Percentiles rank a stretch among this genome's conserved stretches.
phyloP scores from a whole-genome alignment of 2,329 filamentous ascomycete species.

The Alternaria ethzedia region DNA sequence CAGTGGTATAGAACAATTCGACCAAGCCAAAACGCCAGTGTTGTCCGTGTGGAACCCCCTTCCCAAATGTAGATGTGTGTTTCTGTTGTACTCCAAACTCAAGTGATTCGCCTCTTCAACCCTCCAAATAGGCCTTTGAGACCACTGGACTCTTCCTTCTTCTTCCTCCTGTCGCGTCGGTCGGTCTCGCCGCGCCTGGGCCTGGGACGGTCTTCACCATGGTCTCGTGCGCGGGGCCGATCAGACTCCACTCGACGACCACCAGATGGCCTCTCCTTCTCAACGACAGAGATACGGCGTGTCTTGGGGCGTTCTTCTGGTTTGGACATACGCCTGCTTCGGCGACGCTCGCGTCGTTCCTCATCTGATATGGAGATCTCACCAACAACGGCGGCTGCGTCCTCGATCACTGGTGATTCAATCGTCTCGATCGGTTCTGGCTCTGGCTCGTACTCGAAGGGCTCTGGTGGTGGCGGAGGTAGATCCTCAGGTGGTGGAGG shows the following conservation, averaged over 20 bases:
- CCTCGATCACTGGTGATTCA: constrained; percentile 29
- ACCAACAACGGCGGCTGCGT: constrained; percentile 35
- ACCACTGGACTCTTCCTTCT: constrained; percentile 38
- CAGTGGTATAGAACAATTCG: constrained; percentile 23
- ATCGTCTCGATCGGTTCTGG: constrained; percentile 14
- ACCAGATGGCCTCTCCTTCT: constrained; percentile 37
- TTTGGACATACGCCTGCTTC: constrained; percentile 32
- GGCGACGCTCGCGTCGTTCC: constrained; percentile 36
- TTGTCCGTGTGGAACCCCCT: constrained; percentile 15
- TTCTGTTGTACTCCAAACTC: constrained; percentile 5
- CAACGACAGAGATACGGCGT: constrained; percentile 39
- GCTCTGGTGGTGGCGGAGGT: constrained; percentile 25
- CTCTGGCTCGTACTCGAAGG: constrained; percentile 26
- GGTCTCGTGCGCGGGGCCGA: constrained; percentile 29
- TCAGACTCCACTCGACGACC: constrained; percentile 37
- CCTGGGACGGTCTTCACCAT: constrained; percentile 31
- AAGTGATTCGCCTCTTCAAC: constrained; percentile 38
- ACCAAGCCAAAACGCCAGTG: constrained; percentile 14
- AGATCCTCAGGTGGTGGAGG: constrained; percentile 22
- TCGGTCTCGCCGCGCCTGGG: constrained; percentile 37
- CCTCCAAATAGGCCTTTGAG: constrained; percentile 43
- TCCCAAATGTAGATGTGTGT: neutral
- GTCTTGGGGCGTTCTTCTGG: constrained; percentile 39
- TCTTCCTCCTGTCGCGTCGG: constrained; percentile 27
- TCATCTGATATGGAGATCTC: constrained; percentile 35